Percentiles rank a stretch among this genome's conserved stretches.
Conservation (phyloP, 305 asterid species). For the Solanum hybrid region DNA sequence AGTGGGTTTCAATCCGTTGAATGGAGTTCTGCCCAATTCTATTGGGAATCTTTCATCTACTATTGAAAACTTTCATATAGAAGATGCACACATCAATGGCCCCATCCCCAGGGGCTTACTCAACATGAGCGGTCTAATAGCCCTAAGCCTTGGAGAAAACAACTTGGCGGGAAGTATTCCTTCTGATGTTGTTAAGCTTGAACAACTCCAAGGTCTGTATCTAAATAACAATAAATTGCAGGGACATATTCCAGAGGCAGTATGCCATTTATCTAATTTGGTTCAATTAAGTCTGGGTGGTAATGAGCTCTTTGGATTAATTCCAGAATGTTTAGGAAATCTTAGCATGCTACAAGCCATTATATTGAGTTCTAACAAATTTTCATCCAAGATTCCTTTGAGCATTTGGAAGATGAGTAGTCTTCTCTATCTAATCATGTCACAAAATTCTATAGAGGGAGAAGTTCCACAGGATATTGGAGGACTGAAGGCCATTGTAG, state of each 20-base stretch:
- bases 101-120: background rate
- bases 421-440: background rate
- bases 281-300: background rate
- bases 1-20: background rate
- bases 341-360: background rate
- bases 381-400: background rate
- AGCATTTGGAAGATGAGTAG: background rate
- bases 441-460: background rate
- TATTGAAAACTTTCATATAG: background rate
- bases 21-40: background rate
- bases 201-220: background rate
- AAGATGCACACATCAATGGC: background rate
- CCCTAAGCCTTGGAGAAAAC: background rate
- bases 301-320: background rate
- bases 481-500: background rate
- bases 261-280: background rate
- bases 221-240: constrained; percentile 1
- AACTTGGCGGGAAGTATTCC: constrained; percentile 5
- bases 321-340: background rate
- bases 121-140: background rate
- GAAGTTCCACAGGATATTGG: background rate
- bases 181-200: background rate
- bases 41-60: background rate
- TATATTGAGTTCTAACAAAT: background rate
- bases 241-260: constrained; percentile 11